phyloP scores from a whole-genome alignment of 169 alveolate species.

The Eimeria sp. region DNA sequence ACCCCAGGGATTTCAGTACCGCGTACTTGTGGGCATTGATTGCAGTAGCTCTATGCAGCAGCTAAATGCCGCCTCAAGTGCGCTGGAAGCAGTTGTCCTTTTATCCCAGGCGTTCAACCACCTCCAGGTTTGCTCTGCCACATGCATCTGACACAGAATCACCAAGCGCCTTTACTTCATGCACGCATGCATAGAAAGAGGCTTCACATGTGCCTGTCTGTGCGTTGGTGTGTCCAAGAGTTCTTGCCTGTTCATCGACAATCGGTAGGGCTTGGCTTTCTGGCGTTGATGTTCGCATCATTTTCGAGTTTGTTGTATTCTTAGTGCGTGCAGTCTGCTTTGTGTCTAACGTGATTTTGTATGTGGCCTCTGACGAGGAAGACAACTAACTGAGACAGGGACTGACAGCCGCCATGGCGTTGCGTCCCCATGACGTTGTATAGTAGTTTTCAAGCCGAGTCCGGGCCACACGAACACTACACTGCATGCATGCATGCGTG shows the following conservation, averaged over 20 bases:
- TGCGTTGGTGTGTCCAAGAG: not conserved
- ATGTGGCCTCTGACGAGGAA: constrained; percentile 68
- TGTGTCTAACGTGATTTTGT: not conserved
- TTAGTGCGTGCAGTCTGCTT: not conserved
- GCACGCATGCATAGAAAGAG: too few species aligned
- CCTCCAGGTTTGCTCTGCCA: constrained; percentile 53
- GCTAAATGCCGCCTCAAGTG: constrained; percentile 93
- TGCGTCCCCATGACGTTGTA: not conserved
- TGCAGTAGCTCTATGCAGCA: constrained; percentile 96
- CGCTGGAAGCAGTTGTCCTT: constrained; percentile 90
- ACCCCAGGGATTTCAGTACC: constrained; percentile 98
- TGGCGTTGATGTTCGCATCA: too few species aligned
- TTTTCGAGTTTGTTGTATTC: too few species aligned
- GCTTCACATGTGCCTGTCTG: not conserved
- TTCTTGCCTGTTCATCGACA: not conserved
- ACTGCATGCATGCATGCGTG: not conserved
- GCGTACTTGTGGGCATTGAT: constrained; percentile 97
- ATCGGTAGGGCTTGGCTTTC: not conserved
- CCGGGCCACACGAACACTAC: constrained; percentile 3
- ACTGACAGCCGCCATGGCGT: not conserved
- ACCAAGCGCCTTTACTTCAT: too few species aligned
- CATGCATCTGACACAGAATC: not conserved
- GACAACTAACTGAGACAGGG: constrained; percentile 49
- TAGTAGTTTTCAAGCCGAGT: constrained; percentile 74
- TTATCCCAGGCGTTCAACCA: constrained; percentile 92